These are phyloP conservation scores for Whalleya microplaca DNA, from an alignment of 2,329 filamentous ascomycete genomes.

Conservation along the genomic window DNA sequence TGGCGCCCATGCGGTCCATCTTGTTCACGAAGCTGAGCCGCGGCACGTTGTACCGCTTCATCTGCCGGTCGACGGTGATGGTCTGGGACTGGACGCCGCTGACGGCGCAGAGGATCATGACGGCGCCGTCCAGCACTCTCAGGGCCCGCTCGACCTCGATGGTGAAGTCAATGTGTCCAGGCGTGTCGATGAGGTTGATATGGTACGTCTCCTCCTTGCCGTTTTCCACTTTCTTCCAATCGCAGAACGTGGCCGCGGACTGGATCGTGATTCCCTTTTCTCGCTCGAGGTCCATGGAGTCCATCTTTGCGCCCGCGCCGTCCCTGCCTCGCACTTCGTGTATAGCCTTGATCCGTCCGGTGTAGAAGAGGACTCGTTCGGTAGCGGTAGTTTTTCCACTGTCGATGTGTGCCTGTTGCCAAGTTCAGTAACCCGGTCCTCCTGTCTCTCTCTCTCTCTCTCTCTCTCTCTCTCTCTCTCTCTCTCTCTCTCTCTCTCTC, in stretches of 20 bases:
- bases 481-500: no score
- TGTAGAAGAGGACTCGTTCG: slow-evolving; percentile 97
- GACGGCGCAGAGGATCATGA: slow-evolving; percentile 98
- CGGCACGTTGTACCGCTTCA: slow-evolving; percentile 97
- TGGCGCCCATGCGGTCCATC: slow-evolving; percentile 99
- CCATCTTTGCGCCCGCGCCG: slow-evolving; percentile 97
- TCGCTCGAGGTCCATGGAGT: slow-evolving; percentile 98
- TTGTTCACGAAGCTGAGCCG: slow-evolving; percentile 98
- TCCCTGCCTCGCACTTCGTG: slow-evolving; percentile 97
- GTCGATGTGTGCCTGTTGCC: slow-evolving; percentile 85
- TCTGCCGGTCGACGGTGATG: slow-evolving; percentile 96
- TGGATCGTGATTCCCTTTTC: slow-evolving; percentile 99
- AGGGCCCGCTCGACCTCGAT: slow-evolving; percentile 97
- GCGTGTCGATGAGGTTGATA: slow-evolving; percentile 98
- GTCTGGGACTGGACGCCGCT: slow-evolving; percentile 98
- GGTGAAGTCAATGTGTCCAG: slow-evolving; percentile 98
- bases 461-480: no score
- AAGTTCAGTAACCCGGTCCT: slow-evolving; percentile 13
- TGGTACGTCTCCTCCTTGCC: slow-evolving; percentile 91
- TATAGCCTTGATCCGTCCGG: slow-evolving; percentile 93
- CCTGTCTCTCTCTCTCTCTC: no score
- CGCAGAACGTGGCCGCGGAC: slow-evolving; percentile 95
- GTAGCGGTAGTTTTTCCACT: slow-evolving; percentile 97
- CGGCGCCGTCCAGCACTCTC: slow-evolving; percentile 91
- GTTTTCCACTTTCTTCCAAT: slow-evolving; percentile 88